Conservation (phyloP, 352 stramenopile genomes). For the Phytophthora gonapodyides region DNA sequence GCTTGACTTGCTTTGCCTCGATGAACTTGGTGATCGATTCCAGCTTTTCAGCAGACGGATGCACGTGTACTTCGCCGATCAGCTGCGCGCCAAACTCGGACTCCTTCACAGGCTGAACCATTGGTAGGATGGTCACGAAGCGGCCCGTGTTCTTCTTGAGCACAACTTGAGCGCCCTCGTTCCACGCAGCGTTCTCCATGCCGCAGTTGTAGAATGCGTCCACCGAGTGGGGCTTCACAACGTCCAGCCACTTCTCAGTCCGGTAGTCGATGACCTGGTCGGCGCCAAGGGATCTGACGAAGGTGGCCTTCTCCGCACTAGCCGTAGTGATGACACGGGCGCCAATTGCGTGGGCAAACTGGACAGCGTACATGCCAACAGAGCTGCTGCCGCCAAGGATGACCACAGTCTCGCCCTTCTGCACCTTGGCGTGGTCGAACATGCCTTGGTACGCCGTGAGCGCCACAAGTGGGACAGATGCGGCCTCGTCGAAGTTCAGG, state of each 20-base stretch:
- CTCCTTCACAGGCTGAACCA: constrained; percentile 34
- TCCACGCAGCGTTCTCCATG: constrained; percentile 28
- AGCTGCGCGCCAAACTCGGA: constrained; percentile 47
- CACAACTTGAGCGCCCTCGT: constrained; percentile 29
- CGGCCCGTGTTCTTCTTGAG: constrained; percentile 33
- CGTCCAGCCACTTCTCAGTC: constrained; percentile 28
- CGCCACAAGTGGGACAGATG: constrained; percentile 19
- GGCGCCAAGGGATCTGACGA: constrained; percentile 44
- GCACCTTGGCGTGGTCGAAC: constrained; percentile 13
- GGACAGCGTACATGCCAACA: constrained; percentile 48
- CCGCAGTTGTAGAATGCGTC: constrained; percentile 32
- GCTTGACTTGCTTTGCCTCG: constrained; percentile 38
- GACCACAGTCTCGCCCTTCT: constrained; percentile 24
- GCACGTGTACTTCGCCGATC: neutral
- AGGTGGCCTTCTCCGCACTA: constrained; percentile 17
- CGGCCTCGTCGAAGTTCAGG: constrained; percentile 39
- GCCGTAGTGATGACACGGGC: constrained; percentile 26
- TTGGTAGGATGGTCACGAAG: constrained; percentile 31
- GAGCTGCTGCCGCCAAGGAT: constrained; percentile 28
- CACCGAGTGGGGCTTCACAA: constrained; percentile 33
- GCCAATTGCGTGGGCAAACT: constrained; percentile 46
- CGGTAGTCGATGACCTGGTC: constrained; percentile 64
- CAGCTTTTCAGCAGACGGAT: constrained; percentile 6
- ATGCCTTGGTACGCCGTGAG: constrained; percentile 37
- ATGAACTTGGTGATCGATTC: constrained; percentile 39